Evolutionary conservation across 2,329 filamentous ascomycete genomes (phyloP).

Genomic region (Geosmithia morbida): DNA sequence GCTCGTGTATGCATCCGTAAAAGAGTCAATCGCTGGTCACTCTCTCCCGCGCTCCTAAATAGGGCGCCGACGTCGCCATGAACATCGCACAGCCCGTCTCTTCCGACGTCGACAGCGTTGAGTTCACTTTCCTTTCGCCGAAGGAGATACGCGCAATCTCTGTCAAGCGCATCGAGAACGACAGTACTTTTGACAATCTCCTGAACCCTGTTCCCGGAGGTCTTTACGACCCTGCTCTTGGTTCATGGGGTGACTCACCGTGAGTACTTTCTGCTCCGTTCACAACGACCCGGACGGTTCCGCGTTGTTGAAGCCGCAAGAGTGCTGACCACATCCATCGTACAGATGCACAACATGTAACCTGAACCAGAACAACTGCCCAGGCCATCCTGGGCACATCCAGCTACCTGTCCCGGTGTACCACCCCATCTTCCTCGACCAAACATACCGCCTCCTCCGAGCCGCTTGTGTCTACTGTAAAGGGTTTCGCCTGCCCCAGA

Average conservation of each 20-base stretch:
- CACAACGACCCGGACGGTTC: background rate
- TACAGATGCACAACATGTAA: conserved; percentile 83
- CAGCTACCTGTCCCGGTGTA: conserved; percentile 88
- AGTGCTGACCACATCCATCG: background rate
- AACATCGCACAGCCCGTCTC: conserved; percentile 70
- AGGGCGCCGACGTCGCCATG: conserved; percentile 26
- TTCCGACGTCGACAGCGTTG: conserved; percentile 72
- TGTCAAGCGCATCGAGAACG: conserved; percentile 86
- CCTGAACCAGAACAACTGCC: conserved; percentile 65
- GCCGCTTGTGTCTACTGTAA: conserved; percentile 88
- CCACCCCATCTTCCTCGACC: conserved; percentile 93
- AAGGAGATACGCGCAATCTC: conserved; percentile 80
- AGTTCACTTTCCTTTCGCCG: conserved; percentile 73
- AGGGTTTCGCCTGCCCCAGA: conserved; percentile 64
- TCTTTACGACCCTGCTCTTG: conserved; percentile 82
- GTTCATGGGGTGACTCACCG: conserved; percentile 76
- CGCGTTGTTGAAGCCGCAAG: background rate
- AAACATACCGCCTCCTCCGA: conserved; percentile 70
- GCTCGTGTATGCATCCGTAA: background rate
- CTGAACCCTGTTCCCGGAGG: conserved; percentile 82
- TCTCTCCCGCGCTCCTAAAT: background rate
- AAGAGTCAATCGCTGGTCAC: background rate
- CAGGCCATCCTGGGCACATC: conserved; percentile 90
- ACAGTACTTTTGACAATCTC: conserved; percentile 84
- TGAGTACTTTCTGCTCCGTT: conserved; percentile 23